phyloP scores from a whole-genome alignment of 2,329 filamentous ascomycete genomes.

The Penicillium griseofulvum region DNA sequence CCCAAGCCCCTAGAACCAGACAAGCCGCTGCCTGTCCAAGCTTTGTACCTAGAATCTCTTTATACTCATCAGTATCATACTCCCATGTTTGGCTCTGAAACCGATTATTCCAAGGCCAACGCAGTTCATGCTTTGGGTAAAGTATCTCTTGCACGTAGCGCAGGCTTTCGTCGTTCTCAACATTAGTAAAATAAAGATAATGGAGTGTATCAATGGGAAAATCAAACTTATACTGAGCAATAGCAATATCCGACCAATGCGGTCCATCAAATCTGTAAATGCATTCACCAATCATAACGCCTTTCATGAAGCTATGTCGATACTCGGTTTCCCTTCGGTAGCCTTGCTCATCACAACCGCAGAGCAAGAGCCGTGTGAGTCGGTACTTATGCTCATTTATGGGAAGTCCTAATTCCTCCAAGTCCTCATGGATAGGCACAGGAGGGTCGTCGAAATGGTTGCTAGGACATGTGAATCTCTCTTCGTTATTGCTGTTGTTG shows the following conservation, averaged over 20 bases:
- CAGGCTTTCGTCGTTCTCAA: not conserved
- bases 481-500: not conserved
- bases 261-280: not conserved
- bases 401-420: not conserved
- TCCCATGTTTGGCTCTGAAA: not conserved
- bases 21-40: not conserved
- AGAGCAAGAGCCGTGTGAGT: not conserved
- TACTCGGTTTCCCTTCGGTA: not conserved
- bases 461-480: not conserved
- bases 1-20: not conserved
- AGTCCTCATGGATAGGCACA: not conserved
- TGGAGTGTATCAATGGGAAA: not conserved
- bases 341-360: not conserved
- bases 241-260: not conserved
- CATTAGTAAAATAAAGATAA: not conserved
- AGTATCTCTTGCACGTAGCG: not conserved
- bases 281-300: not conserved
- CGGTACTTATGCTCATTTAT: not conserved
- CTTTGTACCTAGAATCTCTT: not conserved
- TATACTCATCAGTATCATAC: not conserved
- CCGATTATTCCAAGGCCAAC: not conserved
- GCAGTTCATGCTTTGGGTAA: not conserved
- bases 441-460: not conserved
- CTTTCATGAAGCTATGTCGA: not conserved
- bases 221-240: constrained; percentile 4